phyloP scores from a whole-genome alignment of 148 eudicot genomes.

The Vaccinium macrocarpon region DNA sequence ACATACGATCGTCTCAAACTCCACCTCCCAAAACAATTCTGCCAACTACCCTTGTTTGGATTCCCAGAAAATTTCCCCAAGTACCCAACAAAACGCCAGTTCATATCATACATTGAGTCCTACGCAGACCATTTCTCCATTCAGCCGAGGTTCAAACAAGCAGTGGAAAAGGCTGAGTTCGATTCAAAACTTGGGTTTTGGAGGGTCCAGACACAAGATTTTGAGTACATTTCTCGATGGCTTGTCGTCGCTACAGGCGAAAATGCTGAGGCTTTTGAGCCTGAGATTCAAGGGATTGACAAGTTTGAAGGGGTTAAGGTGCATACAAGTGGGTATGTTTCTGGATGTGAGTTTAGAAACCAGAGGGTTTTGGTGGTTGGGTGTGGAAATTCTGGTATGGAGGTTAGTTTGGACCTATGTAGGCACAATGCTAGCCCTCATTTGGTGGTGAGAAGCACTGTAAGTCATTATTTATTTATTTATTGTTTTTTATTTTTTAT shows the following conservation, averaged over 20 bases:
- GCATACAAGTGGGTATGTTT: constrained; percentile 70
- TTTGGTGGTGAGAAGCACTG: constrained; percentile 80
- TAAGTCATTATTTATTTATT: constrained; percentile 27
- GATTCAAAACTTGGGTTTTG: constrained; percentile 37
- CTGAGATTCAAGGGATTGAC: constrained; percentile 71
- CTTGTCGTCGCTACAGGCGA: constrained; percentile 85
- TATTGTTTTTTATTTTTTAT: background rate
- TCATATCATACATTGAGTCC: constrained; percentile 66
- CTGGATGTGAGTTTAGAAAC: constrained; percentile 48
- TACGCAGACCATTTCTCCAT: constrained; percentile 65
- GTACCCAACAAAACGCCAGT: constrained; percentile 74
- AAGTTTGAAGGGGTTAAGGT: constrained; percentile 51
- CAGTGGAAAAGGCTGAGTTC: constrained; percentile 47
- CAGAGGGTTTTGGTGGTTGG: constrained; percentile 82
- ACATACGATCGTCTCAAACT: constrained; percentile 88
- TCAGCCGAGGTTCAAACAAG: constrained; percentile 52
- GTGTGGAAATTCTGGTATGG: constrained; percentile 98
- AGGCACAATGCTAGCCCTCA: constrained; percentile 63
- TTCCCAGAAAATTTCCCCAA: constrained; percentile 70
- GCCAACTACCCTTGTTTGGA: constrained; percentile 67
- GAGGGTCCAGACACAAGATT: constrained; percentile 46
- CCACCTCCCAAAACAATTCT: constrained; percentile 83
- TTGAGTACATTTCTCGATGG: constrained; percentile 56
- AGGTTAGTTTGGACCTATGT: constrained; percentile 79
- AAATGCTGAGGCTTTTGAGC: constrained; percentile 83